phyloP scores from a whole-genome alignment of 73 alveolate species.

The Tetrahymena elliotti region DNA sequence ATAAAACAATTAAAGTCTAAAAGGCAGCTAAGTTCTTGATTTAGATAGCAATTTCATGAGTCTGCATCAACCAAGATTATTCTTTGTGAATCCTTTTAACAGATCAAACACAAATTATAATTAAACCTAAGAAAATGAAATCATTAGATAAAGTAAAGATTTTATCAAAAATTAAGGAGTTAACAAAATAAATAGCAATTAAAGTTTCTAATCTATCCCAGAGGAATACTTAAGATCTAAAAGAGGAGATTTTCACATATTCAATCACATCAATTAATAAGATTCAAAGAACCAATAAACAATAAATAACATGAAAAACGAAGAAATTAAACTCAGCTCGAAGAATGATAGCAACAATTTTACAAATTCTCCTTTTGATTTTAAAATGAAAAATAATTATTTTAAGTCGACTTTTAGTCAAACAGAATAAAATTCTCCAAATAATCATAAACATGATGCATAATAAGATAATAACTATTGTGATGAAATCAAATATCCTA shows the following conservation, averaged over 20 bases:
- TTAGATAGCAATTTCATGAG: background rate
- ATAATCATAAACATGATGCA: background rate
- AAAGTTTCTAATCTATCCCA: background rate
- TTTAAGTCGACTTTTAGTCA: background rate
- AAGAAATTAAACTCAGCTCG: background rate
- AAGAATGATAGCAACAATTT: background rate
- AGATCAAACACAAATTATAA: background rate
- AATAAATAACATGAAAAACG: too few species aligned
- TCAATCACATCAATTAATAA: background rate
- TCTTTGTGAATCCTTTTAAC: background rate
- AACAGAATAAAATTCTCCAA: background rate
- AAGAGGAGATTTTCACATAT: background rate
- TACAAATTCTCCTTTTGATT: background rate
- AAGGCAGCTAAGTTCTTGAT: background rate
- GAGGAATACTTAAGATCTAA: background rate
- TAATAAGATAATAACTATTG: background rate
- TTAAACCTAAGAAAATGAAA: background rate
- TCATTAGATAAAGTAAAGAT: background rate
- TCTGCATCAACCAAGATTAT: background rate
- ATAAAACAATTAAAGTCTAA: background rate
- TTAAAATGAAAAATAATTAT: too few species aligned
- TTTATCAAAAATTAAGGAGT: background rate
- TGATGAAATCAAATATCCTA: background rate
- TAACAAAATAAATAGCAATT: background rate
- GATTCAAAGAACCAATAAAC: background rate